Evolutionary conservation across 2,329 filamentous ascomycete genomes (phyloP).

Genomic region (Pseudocercospora ulei): DNA sequence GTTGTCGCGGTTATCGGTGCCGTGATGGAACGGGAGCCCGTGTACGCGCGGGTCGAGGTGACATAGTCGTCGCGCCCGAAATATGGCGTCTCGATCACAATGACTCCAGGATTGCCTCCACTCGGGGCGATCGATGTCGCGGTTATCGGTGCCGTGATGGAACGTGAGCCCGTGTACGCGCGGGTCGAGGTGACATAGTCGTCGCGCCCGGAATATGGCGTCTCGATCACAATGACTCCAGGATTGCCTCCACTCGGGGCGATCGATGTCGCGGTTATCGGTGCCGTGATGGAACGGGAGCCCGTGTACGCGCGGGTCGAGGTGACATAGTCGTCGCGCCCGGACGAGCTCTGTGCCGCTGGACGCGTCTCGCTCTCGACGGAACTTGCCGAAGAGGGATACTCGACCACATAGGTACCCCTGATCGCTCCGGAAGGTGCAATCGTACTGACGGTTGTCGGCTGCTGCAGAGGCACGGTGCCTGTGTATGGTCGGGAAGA

Average conservation of each 20-base stretch:
- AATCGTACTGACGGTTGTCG: conserved; percentile 9
- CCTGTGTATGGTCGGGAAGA: conserved; percentile 6
- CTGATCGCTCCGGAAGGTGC: not conserved
- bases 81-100: conserved; percentile 1
- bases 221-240: conserved; percentile 1
- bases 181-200: conserved; percentile 7
- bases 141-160: conserved; percentile 7
- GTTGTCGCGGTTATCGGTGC: not conserved
- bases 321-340: conserved; percentile 6
- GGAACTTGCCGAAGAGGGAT: not conserved
- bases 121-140: conserved; percentile 2
- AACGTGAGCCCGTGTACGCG: conserved; percentile 12
- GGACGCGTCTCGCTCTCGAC: not conserved
- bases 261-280: conserved; percentile 7
- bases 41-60: not conserved
- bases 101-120: not conserved
- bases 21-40: not conserved
- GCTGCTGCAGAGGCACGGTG: not conserved
- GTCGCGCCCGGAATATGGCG: not conserved
- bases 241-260: not conserved
- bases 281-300: not conserved
- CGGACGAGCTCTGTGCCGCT: conserved; percentile 2
- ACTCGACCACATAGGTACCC: conserved; percentile 9
- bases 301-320: conserved; percentile 6
- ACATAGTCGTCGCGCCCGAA: not conserved